Percentiles rank a stretch among this genome's conserved stretches.
Conservation (phyloP, 2,329 filamentous ascomycete species). For the Aspergillus ibericus region DNA sequence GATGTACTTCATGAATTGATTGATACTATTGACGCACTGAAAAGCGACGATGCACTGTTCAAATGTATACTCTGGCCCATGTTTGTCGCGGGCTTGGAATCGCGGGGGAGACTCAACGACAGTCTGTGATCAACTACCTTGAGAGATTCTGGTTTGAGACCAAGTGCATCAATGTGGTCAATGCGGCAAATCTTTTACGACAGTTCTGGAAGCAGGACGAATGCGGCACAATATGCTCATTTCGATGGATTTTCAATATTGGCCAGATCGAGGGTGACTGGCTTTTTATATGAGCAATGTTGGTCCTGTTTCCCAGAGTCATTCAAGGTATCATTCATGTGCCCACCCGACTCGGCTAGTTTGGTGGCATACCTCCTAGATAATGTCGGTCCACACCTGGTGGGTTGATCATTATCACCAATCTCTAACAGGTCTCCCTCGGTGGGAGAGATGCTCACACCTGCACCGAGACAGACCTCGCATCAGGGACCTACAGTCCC, state of each 20-base stretch:
- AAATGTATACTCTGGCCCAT: slow-evolving; percentile 26
- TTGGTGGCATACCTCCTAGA: no score
- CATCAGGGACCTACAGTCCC: slow-evolving; percentile 18
- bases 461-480: slow-evolving; percentile 17
- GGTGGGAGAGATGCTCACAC: slow-evolving; percentile 16
- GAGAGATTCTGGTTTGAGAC: slow-evolving; percentile 21
- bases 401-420: no score
- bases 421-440: slow-evolving; percentile 7
- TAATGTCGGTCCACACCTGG: no score
- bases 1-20: slow-evolving; percentile 8
- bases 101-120: slow-evolving; percentile 1
- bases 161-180: slow-evolving; percentile 23
- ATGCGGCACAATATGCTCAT: background rate
- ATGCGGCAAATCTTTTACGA: slow-evolving; percentile 19
- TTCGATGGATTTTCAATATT: slow-evolving; percentile 11
- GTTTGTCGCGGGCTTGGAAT: slow-evolving; percentile 22
- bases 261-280: slow-evolving; percentile 13
- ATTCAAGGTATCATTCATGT: no score
- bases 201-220: slow-evolving; percentile 13
- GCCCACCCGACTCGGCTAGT: no score
- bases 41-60: slow-evolving; percentile 11
- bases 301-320: no score
- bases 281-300: slow-evolving; percentile 8
- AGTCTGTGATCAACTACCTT: slow-evolving; percentile 6
- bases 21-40: slow-evolving; percentile 5